Evolutionary conservation across 2,329 filamentous ascomycete genomes (phyloP).

Genomic region (Xylariomycetidae sp.): DNA sequence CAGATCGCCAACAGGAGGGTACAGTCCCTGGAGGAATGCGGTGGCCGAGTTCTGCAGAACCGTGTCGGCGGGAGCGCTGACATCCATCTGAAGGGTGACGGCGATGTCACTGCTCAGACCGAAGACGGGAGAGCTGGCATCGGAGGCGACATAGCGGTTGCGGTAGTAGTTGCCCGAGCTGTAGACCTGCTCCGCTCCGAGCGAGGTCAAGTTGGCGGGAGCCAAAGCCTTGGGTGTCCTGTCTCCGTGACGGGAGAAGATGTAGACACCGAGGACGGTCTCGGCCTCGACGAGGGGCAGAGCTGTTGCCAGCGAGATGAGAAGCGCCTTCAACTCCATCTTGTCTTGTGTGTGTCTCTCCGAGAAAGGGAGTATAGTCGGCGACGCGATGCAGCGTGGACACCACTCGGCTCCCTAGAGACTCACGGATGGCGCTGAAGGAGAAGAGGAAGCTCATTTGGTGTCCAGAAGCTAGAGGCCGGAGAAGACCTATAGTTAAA

Average conservation of each 20-base stretch:
- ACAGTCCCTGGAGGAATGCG: constrained; percentile 79
- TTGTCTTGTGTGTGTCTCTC: no score
- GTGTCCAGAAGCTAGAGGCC: no score
- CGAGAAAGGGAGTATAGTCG: neutral
- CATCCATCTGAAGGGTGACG: constrained; percentile 62
- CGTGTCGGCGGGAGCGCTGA: constrained; percentile 65
- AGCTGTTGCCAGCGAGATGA: constrained; percentile 33
- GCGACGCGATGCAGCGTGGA: no score
- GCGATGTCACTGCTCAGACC: constrained; percentile 62
- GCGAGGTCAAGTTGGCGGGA: constrained; percentile 66
- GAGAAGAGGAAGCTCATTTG: no score
- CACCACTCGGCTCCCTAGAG: no score
- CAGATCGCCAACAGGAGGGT: constrained; percentile 62
- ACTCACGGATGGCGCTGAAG: no score
- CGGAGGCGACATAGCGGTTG: constrained; percentile 62
- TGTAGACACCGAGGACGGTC: constrained; percentile 73
- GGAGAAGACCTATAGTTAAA: no score
- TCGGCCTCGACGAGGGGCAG: constrained; percentile 42
- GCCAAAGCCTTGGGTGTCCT: constrained; percentile 71
- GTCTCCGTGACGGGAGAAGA: constrained; percentile 89
- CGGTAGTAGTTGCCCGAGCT: constrained; percentile 70
- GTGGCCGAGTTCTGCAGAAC: constrained; percentile 76
- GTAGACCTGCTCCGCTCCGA: constrained; percentile 73
- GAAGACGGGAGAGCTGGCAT: constrained; percentile 54
- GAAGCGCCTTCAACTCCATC: constrained; percentile 37